phyloP scores from a whole-genome alignment of 495 filamentous ascomycete species.

The Annulohypoxylon maeteangense region DNA sequence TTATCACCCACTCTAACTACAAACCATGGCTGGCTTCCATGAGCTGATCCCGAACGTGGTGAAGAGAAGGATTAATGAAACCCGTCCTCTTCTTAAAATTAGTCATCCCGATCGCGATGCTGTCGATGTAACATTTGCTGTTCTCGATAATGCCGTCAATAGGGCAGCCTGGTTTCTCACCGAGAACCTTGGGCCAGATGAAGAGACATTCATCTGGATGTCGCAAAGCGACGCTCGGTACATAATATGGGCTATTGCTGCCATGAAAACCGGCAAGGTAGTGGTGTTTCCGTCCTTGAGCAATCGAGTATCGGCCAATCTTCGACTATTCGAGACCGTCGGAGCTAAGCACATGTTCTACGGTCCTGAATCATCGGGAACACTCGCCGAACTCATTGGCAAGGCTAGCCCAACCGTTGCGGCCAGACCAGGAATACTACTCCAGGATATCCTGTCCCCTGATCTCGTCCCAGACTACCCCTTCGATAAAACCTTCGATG shows the following conservation, averaged over 20 bases:
- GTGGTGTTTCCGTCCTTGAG: conserved; percentile 39
- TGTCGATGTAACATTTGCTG: conserved; percentile 33
- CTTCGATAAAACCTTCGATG: conserved; percentile 39
- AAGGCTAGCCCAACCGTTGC: conserved; percentile 21
- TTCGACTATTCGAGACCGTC: conserved; percentile 35
- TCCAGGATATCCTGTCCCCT: conserved; percentile 30
- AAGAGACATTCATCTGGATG: conserved; percentile 43
- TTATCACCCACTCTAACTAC: not conserved
- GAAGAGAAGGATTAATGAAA: conserved; percentile 33
- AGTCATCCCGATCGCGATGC: conserved; percentile 36
- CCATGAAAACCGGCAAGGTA: conserved; percentile 44
- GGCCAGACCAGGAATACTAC: conserved; percentile 21
- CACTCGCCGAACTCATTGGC: conserved; percentile 27
- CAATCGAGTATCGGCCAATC: conserved; percentile 39
- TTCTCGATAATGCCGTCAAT: conserved; percentile 42
- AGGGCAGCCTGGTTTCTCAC: conserved; percentile 42
- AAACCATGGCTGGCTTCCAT: conserved; percentile 39
- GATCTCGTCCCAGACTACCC: conserved; percentile 41
- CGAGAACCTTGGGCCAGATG: conserved; percentile 35
- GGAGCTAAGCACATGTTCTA: conserved; percentile 38
- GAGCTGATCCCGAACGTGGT: conserved; percentile 38
- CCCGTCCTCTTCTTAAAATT: conserved; percentile 34
- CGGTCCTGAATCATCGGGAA: conserved; percentile 35
- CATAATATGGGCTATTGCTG: conserved; percentile 40
- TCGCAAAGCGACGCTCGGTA: conserved; percentile 39